These are phyloP conservation scores for Penicillium diatomitis DNA, from an alignment of 495 filamentous ascomycete species.

Conservation along the genomic window DNA sequence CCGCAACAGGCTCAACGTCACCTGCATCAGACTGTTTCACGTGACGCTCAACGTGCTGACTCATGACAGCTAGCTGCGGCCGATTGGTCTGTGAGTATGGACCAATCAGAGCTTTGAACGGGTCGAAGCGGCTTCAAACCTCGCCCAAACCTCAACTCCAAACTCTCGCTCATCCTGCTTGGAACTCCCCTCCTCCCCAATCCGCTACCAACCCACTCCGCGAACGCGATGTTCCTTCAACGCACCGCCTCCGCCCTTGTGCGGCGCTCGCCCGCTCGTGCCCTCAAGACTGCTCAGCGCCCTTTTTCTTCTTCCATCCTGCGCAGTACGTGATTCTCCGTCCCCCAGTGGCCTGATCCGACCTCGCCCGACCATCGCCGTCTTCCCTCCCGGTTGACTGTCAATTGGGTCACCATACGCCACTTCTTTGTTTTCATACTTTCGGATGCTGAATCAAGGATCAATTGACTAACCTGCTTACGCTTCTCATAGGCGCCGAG, in stretches of 20 bases:
- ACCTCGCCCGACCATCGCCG: constrained; percentile 14
- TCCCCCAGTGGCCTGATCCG: constrained; percentile 17
- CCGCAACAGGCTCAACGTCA: too few species aligned
- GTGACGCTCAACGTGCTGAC: constrained; percentile 13
- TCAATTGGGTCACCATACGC: constrained; percentile 13
- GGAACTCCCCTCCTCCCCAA: constrained; percentile 16
- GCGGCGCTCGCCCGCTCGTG: constrained; percentile 56
- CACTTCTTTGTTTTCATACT: too few species aligned
- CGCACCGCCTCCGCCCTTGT: constrained; percentile 66
- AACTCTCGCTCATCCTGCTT: constrained; percentile 22
- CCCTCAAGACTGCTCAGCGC: constrained; percentile 37
- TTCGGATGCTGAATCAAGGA: too few species aligned
- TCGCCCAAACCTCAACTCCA: constrained; percentile 33
- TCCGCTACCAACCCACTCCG: constrained; percentile 10
- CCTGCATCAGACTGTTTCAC: too few species aligned
- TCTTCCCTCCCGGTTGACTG: constrained; percentile 1
- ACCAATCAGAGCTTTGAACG: constrained; percentile 20
- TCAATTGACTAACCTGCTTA: constrained; percentile 16
- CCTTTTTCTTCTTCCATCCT: constrained; percentile 40
- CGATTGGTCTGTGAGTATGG: constrained; percentile 4
- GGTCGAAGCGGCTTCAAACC: constrained; percentile 41
- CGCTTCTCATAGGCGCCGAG: constrained; percentile 22
- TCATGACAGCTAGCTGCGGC: constrained; percentile 16
- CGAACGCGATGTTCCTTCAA: constrained; percentile 67
- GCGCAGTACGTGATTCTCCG: constrained; percentile 36